phyloP scores from a whole-genome alignment of 2,329 filamentous ascomycete species.

The Aaosphaeria pasadenensis region DNA sequence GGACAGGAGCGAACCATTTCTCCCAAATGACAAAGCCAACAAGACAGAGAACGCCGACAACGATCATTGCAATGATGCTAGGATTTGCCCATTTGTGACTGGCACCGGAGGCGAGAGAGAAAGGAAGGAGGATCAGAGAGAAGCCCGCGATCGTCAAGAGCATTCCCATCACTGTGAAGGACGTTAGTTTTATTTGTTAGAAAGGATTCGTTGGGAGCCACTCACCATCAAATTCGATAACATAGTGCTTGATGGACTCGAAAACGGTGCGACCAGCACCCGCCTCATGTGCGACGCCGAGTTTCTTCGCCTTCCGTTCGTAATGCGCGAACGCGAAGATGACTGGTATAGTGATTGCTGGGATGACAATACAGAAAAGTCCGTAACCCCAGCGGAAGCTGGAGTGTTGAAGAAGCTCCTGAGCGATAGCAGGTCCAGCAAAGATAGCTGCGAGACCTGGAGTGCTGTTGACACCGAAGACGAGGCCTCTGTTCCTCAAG shows the following conservation, averaged over 20 bases:
- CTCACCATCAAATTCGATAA: conserved; percentile 43
- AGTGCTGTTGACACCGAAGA: conserved; percentile 48
- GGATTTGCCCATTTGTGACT: conserved; percentile 50
- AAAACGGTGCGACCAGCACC: conserved; percentile 39
- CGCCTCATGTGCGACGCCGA: conserved; percentile 20
- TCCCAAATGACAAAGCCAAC: conserved; percentile 43
- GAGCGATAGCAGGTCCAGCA: conserved; percentile 12
- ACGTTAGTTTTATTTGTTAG: conserved; percentile 43
- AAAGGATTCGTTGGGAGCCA: not conserved
- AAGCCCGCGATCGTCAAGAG: conserved; percentile 44
- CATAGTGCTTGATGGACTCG: conserved; percentile 41
- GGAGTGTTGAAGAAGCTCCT: conserved; percentile 42
- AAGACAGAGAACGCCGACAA: conserved; percentile 48
- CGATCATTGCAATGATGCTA: conserved; percentile 50
- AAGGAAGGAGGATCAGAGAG: conserved; percentile 45
- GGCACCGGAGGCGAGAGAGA: conserved; percentile 54
- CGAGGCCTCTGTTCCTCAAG: conserved; percentile 55
- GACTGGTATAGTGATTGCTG: conserved; percentile 58
- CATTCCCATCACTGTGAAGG: conserved; percentile 44
- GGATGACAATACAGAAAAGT: conserved; percentile 62
- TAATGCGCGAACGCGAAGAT: conserved; percentile 47
- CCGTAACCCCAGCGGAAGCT: conserved; percentile 62
- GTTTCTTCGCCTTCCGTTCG: conserved; percentile 56
- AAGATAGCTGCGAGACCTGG: conserved; percentile 14
- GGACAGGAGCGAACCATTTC: conserved; percentile 26